Conservation (phyloP, 1,284 basidiomycete genomes). For the Marasmius tenuissimus region DNA sequence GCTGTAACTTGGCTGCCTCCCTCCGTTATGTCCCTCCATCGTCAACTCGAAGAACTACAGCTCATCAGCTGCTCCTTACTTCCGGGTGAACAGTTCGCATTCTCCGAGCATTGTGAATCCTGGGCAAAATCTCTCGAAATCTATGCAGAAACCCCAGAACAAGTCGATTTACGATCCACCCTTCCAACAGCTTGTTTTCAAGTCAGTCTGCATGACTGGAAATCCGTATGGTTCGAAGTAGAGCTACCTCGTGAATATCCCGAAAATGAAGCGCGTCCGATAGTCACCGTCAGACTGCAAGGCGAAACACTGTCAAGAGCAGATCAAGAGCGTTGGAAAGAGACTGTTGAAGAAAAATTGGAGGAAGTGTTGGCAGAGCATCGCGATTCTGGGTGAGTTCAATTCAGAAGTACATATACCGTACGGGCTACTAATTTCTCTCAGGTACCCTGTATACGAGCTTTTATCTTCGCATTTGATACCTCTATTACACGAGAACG, state of each 20-base stretch:
- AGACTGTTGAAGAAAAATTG: slow-evolving; percentile 40
- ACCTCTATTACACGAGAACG: slow-evolving; percentile 49
- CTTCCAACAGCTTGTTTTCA: slow-evolving; percentile 34
- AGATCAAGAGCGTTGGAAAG: slow-evolving; percentile 55
- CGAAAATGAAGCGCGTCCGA: slow-evolving; percentile 4
- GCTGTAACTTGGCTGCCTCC: too few species aligned
- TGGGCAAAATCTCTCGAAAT: slow-evolving; percentile 30
- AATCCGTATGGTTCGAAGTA: slow-evolving; percentile 41
- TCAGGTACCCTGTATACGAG: slow-evolving; percentile 63
- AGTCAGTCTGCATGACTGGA: slow-evolving; percentile 31
- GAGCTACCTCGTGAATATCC: slow-evolving; percentile 25
- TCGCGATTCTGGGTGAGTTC: slow-evolving; percentile 45
- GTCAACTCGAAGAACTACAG: slow-evolving; percentile 49
- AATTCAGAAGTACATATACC: background rate
- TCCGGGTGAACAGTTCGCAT: slow-evolving; percentile 51
- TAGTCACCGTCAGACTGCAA: slow-evolving; percentile 36
- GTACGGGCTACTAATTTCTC: background rate
- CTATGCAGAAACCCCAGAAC: slow-evolving; percentile 28
- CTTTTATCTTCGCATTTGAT: slow-evolving; percentile 58
- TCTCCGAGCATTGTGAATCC: slow-evolving; percentile 35
- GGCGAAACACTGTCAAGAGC: slow-evolving; percentile 42
- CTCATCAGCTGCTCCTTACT: slow-evolving; percentile 60
- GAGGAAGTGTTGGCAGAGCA: slow-evolving; percentile 31
- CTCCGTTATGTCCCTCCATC: background rate
- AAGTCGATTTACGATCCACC: slow-evolving; percentile 3